These are phyloP conservation scores for Dryas integrifolia DNA, from an alignment of 331 rosid species.

Conservation along the genomic window DNA sequence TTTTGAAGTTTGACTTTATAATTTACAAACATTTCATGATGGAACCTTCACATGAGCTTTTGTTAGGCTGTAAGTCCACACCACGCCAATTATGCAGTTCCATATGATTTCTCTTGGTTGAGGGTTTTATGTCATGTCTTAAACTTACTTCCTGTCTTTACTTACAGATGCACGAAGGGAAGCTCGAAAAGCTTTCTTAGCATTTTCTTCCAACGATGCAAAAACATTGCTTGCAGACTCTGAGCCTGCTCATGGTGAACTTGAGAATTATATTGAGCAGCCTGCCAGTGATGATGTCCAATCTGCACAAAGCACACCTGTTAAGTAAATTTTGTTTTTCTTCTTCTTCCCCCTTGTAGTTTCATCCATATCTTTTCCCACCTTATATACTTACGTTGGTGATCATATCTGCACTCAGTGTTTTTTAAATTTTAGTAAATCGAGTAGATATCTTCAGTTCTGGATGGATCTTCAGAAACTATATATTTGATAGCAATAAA, in stretches of 20 bases:
- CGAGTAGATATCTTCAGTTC: no score
- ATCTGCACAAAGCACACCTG: slow-evolving; percentile 67
- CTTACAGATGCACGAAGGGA: slow-evolving; percentile 78
- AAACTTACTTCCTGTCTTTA: slow-evolving; percentile 12
- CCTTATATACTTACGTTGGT: neutral
- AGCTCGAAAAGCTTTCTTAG: slow-evolving; percentile 87
- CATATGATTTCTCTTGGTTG: slow-evolving; percentile 17
- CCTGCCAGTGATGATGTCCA: slow-evolving; percentile 46
- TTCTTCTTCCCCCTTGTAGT: slow-evolving; percentile 14
- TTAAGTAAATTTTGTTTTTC: slow-evolving; percentile 43
- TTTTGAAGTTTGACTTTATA: neutral
- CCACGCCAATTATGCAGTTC: neutral
- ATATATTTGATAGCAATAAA: no score
- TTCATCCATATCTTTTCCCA: slow-evolving; percentile 1
- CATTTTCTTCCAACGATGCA: slow-evolving; percentile 64
- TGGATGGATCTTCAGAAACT: no score
- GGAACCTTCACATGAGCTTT: neutral
- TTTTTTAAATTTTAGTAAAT: no score
- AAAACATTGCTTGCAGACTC: slow-evolving; percentile 40
- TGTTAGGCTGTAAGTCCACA: slow-evolving; percentile 5
- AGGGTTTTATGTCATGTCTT: slow-evolving; percentile 19
- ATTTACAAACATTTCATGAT: neutral
- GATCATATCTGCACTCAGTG: neutral
- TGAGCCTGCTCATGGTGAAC: slow-evolving; percentile 38
- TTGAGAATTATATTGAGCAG: slow-evolving; percentile 40